These are phyloP conservation scores for Lasiosphaeriaceae sp. DNA, from an alignment of 495 filamentous ascomycete genomes.

Conservation along the genomic window DNA sequence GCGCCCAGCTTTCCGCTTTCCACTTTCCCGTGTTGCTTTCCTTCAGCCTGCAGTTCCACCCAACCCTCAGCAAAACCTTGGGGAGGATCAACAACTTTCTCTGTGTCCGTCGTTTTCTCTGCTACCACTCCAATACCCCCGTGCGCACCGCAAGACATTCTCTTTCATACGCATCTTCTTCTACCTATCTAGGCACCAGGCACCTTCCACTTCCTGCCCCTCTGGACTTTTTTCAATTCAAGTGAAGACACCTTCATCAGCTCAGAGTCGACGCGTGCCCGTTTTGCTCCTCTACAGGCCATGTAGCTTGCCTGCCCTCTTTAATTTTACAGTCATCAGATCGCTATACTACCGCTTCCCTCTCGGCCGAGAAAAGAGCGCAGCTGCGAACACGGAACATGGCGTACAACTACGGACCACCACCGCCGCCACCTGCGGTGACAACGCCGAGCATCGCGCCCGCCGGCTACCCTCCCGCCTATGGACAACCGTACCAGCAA, in stretches of 20 bases:
- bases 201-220: not conserved
- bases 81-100: no score
- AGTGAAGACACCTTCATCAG: not conserved
- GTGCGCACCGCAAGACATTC: no score
- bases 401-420: slow-evolving; percentile 52
- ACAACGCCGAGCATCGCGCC: slow-evolving; percentile 28
- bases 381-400: slow-evolving; percentile 13
- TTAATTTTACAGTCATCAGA: not conserved
- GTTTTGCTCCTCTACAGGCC: not conserved
- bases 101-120: no score
- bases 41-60: no score
- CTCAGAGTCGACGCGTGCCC: slow-evolving; percentile 1
- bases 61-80: no score
- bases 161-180: no score
- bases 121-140: no score
- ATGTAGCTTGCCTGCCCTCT: not conserved
- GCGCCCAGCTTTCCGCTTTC: no score
- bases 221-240: not conserved
- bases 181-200: no score
- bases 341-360: not conserved
- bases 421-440: slow-evolving; percentile 49
- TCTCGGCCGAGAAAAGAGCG: not conserved
- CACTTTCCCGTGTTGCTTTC: no score
- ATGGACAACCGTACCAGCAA: slow-evolving; percentile 34
- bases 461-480: slow-evolving; percentile 29